Evolutionary conservation across 306 rosid species (phyloP), one percentile per base, ranked within the genome.

Genomic region (Oemleria cerasiformis): DNA sequence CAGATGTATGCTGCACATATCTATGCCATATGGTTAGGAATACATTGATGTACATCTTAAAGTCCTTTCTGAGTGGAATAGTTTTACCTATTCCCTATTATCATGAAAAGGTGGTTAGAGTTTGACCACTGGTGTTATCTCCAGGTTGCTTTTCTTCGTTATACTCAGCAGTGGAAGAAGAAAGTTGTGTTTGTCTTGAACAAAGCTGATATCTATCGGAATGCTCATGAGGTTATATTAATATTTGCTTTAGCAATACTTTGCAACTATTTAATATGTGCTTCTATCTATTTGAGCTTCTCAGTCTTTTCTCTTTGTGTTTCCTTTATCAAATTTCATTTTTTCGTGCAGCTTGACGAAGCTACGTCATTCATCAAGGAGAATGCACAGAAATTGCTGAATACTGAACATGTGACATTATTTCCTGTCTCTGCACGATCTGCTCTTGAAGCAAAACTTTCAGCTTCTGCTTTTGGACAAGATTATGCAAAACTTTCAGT

Each of bases 121-220:
- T 70, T 54, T 70, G 19, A 30, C 50, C 66, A 1, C 55, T 76
- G 60, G 40, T 58, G 23, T 36, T 62, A 54, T 66, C 77, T 88
- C 79, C 91, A 94, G 98, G 87, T 94, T 78, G 65, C 72, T 65
- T 94, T 94, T 84, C 98, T 94, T 78, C 94, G 84, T 40, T 94
- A 94, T 83, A 91, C 92, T 61, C 98, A 91, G 79, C 98, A 94
- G 70, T 94, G 98, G 98, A 94, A 89, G 81, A 94, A 94, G 84
- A 94, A 89, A 87, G 97, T 89, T 54, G 96, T 94, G 67, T 94
- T 94, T 67, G 91, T 94, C 73, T 77, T 94, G 89, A 94, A 94
- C 78, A 94, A 94, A 81, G 82, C 91, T 80, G 98, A 94, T 86
- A 86, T 91, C 68, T 94, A 91, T 81, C 96, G 71, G 81, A 86